Evolutionary conservation across 768 basidiomycete species (phyloP).

Genomic region (Leccinum truebloodii): DNA sequence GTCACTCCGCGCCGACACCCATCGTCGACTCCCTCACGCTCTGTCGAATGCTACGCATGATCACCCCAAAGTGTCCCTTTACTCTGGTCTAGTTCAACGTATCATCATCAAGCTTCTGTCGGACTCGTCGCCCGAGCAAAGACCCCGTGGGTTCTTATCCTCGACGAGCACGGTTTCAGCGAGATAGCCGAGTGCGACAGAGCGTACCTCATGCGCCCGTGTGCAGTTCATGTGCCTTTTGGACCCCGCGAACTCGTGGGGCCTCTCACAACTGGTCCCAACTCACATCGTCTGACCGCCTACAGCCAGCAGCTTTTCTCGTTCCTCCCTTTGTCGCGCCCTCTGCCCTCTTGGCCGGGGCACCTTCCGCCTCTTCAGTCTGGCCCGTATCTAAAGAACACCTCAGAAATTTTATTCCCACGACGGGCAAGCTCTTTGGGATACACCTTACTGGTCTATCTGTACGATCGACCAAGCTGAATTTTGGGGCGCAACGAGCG

Average conservation of each 20-base stretch:
- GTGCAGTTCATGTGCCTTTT: constrained; percentile 36
- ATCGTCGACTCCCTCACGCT: no score
- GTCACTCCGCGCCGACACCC: no score
- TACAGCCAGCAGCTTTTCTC: constrained; percentile 49
- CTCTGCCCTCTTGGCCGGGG: constrained; percentile 19
- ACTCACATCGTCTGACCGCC: constrained; percentile 29
- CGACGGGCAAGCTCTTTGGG: constrained; percentile 40
- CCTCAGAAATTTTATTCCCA: constrained; percentile 33
- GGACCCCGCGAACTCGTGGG: constrained; percentile 42
- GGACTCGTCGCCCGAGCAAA: constrained; percentile 39
- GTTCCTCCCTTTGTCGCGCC: constrained; percentile 63
- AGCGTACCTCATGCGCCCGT: constrained; percentile 44
- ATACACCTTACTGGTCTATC: constrained; percentile 31
- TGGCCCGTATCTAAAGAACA: constrained; percentile 33
- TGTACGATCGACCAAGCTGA: constrained; percentile 27
- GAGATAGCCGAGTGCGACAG: constrained; percentile 35
- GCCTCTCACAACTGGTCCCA: constrained; percentile 30
- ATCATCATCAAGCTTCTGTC: constrained; percentile 30
- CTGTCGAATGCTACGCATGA: no score
- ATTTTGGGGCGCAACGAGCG: constrained; percentile 6
- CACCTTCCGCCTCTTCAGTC: constrained; percentile 24
- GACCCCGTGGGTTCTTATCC: constrained; percentile 52
- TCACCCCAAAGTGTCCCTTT: no score
- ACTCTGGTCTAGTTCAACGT: constrained; percentile 16
- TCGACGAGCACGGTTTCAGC: constrained; percentile 48